Evolutionary conservation across 371 early-diverging fungal species (phyloP).

Genomic region (Mortierella sp.): DNA sequence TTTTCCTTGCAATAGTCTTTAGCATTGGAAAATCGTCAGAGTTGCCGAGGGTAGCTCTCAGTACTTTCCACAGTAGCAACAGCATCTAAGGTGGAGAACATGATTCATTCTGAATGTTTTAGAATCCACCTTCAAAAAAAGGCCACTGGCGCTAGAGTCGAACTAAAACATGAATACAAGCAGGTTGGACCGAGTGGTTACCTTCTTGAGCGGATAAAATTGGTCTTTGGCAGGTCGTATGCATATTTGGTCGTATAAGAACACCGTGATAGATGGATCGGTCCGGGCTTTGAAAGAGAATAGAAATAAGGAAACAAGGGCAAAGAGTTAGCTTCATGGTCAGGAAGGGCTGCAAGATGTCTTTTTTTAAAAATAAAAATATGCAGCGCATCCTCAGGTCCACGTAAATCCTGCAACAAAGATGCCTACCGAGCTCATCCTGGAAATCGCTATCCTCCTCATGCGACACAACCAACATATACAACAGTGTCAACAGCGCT

Average conservation of each 20-base stretch:
- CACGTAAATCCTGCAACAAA: too few relatives aligned
- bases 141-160: too few relatives aligned
- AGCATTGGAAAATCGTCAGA: constrained; percentile 56
- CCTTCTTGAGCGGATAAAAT: constrained; percentile 86
- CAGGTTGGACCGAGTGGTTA: constrained; percentile 20
- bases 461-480: constrained; percentile 46
- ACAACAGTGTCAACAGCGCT: constrained; percentile 34
- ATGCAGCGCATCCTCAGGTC: too few relatives aligned
- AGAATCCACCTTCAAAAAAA: too few relatives aligned
- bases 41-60: constrained; percentile 72
- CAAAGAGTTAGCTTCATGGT: too few relatives aligned
- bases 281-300: constrained; percentile 46
- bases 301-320: too few relatives aligned
- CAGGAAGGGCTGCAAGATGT: too few relatives aligned
- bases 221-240: constrained; percentile 78
- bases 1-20: constrained; percentile 58
- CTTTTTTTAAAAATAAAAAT: background rate
- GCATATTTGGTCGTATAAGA: constrained; percentile 72
- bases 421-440: constrained; percentile 34
- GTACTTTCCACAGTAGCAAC: constrained; percentile 72
- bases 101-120: too few relatives aligned
- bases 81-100: constrained; percentile 59
- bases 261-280: constrained; percentile 65
- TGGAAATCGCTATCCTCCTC: constrained; percentile 43
- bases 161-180: too few relatives aligned